A percentile compares a stretch with the other conserved stretches of the same genome.
These are phyloP conservation scores for Fusarium sp. DNA, from an alignment of 2,329 filamentous ascomycete species.

Conservation along the genomic window DNA sequence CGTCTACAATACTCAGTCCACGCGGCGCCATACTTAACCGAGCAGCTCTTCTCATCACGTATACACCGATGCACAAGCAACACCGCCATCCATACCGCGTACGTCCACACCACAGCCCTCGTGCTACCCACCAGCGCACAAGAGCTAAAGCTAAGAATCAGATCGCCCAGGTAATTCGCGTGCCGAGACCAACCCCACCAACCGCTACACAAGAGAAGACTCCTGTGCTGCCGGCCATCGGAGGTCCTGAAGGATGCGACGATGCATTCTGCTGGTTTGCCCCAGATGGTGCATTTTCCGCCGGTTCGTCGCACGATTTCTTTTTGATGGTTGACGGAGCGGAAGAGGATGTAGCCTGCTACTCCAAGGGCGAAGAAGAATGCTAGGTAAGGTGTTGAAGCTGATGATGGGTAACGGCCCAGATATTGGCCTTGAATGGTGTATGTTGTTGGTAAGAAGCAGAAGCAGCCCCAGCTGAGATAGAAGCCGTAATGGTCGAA, in stretches of 20 bases:
- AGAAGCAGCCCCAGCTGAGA: conserved; percentile 56
- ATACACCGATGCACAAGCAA: conserved; percentile 56
- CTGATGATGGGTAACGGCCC: conserved; percentile 50
- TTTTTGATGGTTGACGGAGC: conserved; percentile 57
- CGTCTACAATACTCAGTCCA: conserved; percentile 55
- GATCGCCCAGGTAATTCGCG: conserved; percentile 43
- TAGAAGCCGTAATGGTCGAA: conserved; percentile 58
- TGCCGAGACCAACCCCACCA: conserved; percentile 46
- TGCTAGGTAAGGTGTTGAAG: conserved; percentile 36
- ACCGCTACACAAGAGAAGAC: conserved; percentile 41
- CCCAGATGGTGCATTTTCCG: conserved; percentile 55
- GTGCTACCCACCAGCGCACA: conserved; percentile 53
- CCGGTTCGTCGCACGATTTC: conserved; percentile 51
- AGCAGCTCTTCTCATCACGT: conserved; percentile 56
- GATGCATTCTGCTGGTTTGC: conserved; percentile 51
- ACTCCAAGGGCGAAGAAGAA: conserved; percentile 35
- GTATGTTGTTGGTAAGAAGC: conserved; percentile 56
- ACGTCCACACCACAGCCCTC: conserved; percentile 54
- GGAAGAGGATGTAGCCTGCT: conserved; percentile 54
- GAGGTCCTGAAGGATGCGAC: conserved; percentile 51
- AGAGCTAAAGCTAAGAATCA: conserved; percentile 48
- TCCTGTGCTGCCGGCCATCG: conserved; percentile 52
- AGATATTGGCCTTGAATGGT: conserved; percentile 60
- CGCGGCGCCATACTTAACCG: conserved; percentile 54
- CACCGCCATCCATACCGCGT: conserved; percentile 55